Conservation (phyloP, 352 stramenopile genomes). For the Globisporangium paroecandrum region DNA sequence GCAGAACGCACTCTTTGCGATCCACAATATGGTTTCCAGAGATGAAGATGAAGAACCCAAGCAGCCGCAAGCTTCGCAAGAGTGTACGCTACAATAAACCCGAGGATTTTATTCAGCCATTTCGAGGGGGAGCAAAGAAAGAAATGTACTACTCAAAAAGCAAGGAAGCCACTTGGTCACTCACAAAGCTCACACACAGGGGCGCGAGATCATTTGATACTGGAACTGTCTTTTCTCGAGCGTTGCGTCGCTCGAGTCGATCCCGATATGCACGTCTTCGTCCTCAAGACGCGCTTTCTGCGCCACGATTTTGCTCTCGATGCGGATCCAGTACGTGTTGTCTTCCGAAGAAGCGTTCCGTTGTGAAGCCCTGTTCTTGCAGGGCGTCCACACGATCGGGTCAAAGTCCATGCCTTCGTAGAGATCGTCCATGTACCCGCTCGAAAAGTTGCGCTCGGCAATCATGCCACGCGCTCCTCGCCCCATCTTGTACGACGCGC, state of each 20-base stretch:
- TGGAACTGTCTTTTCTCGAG: conserved; percentile 24
- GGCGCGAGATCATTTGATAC: conserved; percentile 26
- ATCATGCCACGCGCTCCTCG: conserved; percentile 1
- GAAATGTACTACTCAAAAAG: background rate
- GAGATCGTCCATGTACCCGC: conserved; percentile 23
- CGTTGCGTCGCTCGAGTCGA: conserved; percentile 28
- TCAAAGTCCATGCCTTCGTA: conserved; percentile 27
- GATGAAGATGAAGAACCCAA: conserved; percentile 13
- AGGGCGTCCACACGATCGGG: conserved; percentile 26
- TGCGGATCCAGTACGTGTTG: conserved; percentile 26
- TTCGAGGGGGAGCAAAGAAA: background rate
- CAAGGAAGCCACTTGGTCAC: background rate
- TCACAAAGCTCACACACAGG: conserved; percentile 12
- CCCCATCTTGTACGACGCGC: conserved; percentile 22
- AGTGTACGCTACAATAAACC: conserved; percentile 14
- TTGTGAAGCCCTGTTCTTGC: background rate
- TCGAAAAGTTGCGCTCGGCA: conserved; percentile 14
- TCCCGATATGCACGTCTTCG: conserved; percentile 27
- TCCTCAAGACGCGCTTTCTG: conserved; percentile 16
- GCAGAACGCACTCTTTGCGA: conserved; percentile 44
- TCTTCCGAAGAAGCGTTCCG: background rate
- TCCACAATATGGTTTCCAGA: conserved; percentile 31
- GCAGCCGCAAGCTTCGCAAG: background rate
- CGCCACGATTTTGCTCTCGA: conserved; percentile 23
- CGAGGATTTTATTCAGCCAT: background rate